phyloP scores from a whole-genome alignment of 805 yeast species.

The Cyberlindnera subsufficiens region DNA sequence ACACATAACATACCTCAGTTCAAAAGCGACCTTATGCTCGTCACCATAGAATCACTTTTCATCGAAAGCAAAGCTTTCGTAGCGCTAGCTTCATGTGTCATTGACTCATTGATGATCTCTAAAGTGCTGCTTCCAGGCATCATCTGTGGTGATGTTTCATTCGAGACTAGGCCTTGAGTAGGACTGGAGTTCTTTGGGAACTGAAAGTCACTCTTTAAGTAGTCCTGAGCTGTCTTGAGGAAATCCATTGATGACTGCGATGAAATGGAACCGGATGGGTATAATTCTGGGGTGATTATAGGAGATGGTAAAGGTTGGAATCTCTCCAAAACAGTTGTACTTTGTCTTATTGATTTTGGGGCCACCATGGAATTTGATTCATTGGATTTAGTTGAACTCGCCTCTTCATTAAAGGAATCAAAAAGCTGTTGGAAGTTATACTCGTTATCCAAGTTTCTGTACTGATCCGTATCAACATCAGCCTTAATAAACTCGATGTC shows the following conservation, averaged over 20 bases:
- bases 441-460: conserved; percentile 53
- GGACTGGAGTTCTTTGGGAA: conserved; percentile 11
- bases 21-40: conserved; percentile 20
- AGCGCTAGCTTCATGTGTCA: conserved; percentile 7
- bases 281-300: conserved; percentile 23
- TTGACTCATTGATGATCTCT: conserved; percentile 4
- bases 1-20: conserved; percentile 7
- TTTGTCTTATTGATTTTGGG: background rate
- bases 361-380: too few relatives aligned
- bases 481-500: conserved; percentile 41
- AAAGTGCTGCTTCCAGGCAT: background rate
- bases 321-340: background rate
- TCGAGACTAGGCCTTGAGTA: background rate
- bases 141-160: conserved; percentile 1
- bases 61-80: conserved; percentile 16
- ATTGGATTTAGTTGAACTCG: conserved; percentile 2
- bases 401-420: conserved; percentile 8
- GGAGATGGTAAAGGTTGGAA: conserved; percentile 19
- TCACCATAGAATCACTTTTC: conserved; percentile 16
- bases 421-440: conserved; percentile 37
- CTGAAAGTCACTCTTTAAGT: conserved; percentile 15
- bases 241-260: conserved; percentile 2
- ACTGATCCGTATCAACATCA: conserved; percentile 53
- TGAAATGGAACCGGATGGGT: conserved; percentile 7
- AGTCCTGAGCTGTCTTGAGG: background rate